Conservation (phyloP, 2,329 filamentous ascomycete species). For the Pestalotiopsis sp. region DNA sequence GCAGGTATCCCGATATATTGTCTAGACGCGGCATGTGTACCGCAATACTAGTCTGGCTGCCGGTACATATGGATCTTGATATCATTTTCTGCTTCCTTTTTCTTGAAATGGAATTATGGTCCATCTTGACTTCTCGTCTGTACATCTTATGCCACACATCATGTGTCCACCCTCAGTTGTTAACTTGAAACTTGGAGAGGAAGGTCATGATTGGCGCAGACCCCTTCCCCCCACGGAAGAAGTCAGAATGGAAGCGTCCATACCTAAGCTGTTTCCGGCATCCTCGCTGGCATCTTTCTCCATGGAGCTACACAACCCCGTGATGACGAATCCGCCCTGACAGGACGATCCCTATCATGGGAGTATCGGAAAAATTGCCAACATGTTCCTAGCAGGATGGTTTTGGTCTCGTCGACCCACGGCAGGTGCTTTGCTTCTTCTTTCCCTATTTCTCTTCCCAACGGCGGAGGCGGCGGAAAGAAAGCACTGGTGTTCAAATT, state of each 20-base stretch:
- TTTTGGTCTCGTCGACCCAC: neutral
- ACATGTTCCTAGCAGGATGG: neutral
- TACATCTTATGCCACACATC: neutral
- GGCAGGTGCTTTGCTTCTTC: too few species aligned
- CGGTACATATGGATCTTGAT: neutral
- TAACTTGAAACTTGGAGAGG: neutral
- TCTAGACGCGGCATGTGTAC: neutral
- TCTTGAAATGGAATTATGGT: too few species aligned
- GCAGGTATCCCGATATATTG: neutral
- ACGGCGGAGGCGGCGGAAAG: neutral
- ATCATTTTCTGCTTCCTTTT: neutral
- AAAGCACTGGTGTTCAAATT: neutral
- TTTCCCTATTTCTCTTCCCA: too few species aligned
- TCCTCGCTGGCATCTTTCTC: neutral
- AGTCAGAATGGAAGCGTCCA: neutral
- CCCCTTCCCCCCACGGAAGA: neutral
- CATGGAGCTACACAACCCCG: neutral
- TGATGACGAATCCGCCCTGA: neutral
- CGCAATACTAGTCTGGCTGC: too few species aligned
- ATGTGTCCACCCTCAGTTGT: neutral
- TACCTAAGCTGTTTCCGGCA: neutral
- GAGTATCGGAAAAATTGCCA: neutral
- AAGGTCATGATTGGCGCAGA: neutral
- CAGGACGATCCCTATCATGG: neutral
- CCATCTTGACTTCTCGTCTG: neutral